phyloP scores from a whole-genome alignment of 2,329 filamentous ascomycete genomes.

The Claviceps fusiformis region DNA sequence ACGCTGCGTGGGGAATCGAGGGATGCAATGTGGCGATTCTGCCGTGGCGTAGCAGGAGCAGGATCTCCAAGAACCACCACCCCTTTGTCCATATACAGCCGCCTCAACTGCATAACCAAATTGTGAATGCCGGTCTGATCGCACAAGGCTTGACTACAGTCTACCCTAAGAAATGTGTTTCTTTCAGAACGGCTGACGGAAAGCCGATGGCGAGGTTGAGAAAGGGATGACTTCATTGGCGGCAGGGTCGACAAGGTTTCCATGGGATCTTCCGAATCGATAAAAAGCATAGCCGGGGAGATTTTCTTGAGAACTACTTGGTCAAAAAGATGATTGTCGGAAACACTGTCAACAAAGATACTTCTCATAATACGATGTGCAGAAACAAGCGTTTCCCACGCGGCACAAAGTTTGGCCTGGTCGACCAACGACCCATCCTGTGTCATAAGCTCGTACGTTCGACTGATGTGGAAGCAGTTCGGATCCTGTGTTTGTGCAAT shows the following conservation, averaged over 20 bases:
- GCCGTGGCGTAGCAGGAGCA: constrained; percentile 13
- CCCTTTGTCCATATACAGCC: constrained; percentile 26
- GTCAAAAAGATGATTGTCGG: constrained; percentile 34
- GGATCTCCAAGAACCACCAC: constrained; percentile 13
- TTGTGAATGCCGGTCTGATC: constrained; percentile 32
- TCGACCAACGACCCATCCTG: constrained; percentile 25
- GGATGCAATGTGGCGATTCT: constrained; percentile 14
- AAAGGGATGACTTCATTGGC: constrained; percentile 21
- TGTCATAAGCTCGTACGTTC: constrained; percentile 33
- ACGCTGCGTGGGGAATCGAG: constrained; percentile 21
- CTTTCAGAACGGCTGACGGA: constrained; percentile 32
- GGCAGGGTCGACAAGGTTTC: constrained; percentile 28
- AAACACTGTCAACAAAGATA: constrained; percentile 37
- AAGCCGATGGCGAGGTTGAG: constrained; percentile 34
- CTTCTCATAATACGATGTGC: constrained; percentile 33
- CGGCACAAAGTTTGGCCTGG: constrained; percentile 29
- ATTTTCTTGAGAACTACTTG: constrained; percentile 32
- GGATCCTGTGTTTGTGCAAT: constrained; percentile 28
- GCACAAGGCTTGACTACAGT: constrained; percentile 37
- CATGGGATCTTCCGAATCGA: constrained; percentile 28
- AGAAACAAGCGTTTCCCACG: constrained; percentile 35
- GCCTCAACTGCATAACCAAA: constrained; percentile 32
- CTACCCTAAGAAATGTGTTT: constrained; percentile 34
- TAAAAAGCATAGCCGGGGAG: constrained; percentile 39
- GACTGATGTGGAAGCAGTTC: constrained; percentile 29